Evolutionary conservation across 441 rosid species (phyloP), one percentile per base, ranked within the genome.

Genomic region (Populus hybrid): DNA sequence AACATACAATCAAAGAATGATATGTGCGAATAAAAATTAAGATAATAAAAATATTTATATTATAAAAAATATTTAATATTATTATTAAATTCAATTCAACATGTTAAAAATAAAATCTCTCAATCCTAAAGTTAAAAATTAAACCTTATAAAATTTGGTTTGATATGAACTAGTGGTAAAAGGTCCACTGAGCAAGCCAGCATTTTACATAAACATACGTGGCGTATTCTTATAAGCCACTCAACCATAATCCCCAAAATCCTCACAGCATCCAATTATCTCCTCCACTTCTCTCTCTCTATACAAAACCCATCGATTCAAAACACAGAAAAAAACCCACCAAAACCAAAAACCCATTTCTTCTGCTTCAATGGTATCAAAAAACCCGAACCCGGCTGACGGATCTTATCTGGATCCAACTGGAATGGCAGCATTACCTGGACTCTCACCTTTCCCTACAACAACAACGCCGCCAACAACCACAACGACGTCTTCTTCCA

Each of bases 341-440:
- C 21, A 61, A 57, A n/a, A 12, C 42, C 23, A 9, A 42, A 63
- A 26, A 73, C 24, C 78, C 35, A 70, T 18, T 23, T 53, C 28
- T 12, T 18, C 35, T 30, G 3, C 66, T 9, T 21, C 23, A 63
- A 90, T 90, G 97, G 94, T 91, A 75, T 89, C 93, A 5, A 85
- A 80, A 63, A 90, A 83, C 84, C 94, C 91, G 82, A 94, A 87
- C 81, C 89, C 91, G 78, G 61, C 85, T 0, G 91, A 88, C 36
- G 95, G 88, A 40, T 90, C 86, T 82, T 88, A 78, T 87, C 59
- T 91, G 92, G 95, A 91, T 84, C 94, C 94, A 75, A 84, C 79
- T 69, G 91, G 85, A 81, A 91, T 91, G 91, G 85, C 94, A 90
- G 87, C 94, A 38, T 79, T 89, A 75, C 91, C 95, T 3, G 86